Percentiles rank a stretch among this genome's conserved stretches.
These are phyloP conservation scores for Trypanosoma melophagium DNA, from an alignment of 208 protist genomes.

Conservation along the genomic window DNA sequence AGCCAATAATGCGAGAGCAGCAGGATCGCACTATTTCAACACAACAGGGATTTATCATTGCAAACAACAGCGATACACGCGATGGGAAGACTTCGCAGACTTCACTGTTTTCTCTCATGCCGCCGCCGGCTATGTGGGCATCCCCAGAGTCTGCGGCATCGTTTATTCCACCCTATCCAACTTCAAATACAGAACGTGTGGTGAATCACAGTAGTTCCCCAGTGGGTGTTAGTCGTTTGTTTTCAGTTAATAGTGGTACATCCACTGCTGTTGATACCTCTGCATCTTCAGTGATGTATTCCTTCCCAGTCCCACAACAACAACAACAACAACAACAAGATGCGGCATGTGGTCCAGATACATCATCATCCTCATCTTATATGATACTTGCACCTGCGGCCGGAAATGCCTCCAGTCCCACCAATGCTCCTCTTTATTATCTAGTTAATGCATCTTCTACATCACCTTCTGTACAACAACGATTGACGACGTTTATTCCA, in stretches of 20 bases:
- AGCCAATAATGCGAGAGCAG: constrained; percentile 7
- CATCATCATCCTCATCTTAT: neutral
- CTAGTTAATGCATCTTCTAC: constrained; percentile 1
- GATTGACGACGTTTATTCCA: too few relatives aligned
- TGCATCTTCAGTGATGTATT: neutral
- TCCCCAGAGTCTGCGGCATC: neutral
- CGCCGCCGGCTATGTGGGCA: constrained; percentile 6
- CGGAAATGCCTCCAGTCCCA: neutral
- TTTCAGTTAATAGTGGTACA: neutral
- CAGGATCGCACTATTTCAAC: neutral
- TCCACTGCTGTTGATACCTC: neutral
- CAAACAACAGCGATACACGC: neutral
- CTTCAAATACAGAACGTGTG: neutral
- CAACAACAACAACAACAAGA: neutral
- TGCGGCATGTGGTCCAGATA: neutral
- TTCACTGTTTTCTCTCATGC: neutral
- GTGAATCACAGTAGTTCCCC: constrained; percentile 2
- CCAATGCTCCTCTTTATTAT: neutral
- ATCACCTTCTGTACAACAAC: too few relatives aligned
- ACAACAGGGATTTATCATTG: neutral
- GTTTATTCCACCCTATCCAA: neutral
- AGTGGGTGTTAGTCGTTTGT: neutral
- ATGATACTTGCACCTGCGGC: constrained; percentile 4
- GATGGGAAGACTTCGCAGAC: neutral
- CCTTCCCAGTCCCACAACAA: neutral